Conservation (phyloP, 2,329 filamentous ascomycete genomes). For the Fusarium agapanthi region DNA sequence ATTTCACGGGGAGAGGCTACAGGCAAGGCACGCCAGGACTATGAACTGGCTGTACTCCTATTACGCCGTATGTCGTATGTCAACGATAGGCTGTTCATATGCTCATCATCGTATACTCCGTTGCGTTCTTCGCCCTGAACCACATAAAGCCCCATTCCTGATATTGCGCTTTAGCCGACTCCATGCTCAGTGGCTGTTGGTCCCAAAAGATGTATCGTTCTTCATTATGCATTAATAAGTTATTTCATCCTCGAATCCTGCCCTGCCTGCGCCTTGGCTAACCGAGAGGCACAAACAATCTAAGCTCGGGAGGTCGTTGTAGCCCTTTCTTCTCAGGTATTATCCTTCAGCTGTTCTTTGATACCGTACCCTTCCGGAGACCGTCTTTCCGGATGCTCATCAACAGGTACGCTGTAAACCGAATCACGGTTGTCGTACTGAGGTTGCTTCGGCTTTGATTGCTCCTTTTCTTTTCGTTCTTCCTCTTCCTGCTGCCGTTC, state of each 20-base stretch:
- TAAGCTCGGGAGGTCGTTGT: neutral
- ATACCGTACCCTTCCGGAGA: neutral
- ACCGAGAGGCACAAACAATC: neutral
- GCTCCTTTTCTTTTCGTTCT: slow-evolving; percentile 19
- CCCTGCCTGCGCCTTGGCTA: neutral
- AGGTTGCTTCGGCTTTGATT: neutral
- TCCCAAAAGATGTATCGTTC: neutral
- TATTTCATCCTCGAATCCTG: neutral
- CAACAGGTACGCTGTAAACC: neutral
- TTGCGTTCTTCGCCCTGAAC: neutral
- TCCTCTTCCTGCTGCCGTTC: slow-evolving; percentile 32
- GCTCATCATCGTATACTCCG: neutral
- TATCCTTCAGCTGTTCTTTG: neutral
- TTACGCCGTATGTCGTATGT: neutral
- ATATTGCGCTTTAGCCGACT: neutral
- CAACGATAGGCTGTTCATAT: neutral
- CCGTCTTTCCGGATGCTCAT: slow-evolving; percentile 4
- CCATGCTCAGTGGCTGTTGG: neutral
- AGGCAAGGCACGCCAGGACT: neutral
- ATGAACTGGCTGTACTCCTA: neutral
- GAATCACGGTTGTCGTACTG: neutral
- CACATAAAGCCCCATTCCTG: neutral
- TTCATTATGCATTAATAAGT: slow-evolving; percentile 16
- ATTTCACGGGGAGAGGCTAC: neutral
- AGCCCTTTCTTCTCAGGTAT: neutral